Conservation (phyloP, 192 early-diverging fungal genomes). For the Entomortierella lignicola region DNA sequence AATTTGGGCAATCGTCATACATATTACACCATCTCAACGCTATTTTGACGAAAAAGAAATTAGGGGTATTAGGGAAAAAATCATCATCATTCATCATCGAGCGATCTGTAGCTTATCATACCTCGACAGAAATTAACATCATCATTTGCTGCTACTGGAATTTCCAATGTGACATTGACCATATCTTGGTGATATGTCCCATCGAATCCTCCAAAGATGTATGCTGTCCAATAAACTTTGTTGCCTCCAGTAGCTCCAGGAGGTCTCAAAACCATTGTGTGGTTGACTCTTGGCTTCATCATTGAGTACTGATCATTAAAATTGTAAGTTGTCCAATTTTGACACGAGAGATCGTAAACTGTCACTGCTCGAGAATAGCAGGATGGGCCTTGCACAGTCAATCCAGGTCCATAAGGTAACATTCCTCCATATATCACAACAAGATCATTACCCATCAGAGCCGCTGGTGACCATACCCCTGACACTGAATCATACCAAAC, state of each 20-base stretch:
- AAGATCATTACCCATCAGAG: conserved; percentile 29
- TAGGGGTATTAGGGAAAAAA: too few species aligned
- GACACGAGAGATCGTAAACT: conserved; percentile 48
- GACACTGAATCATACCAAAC: conserved; percentile 45
- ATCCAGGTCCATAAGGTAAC: conserved; percentile 33
- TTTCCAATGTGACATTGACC: conserved; percentile 17
- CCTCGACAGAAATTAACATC: conserved; percentile 46
- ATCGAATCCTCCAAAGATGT: conserved; percentile 51
- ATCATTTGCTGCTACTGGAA: background rate
- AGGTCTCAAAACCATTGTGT: conserved; percentile 46
- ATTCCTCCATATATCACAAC: conserved; percentile 51
- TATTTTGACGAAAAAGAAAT: too few species aligned
- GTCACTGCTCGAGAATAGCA: conserved; percentile 30
- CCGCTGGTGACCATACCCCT: conserved; percentile 38
- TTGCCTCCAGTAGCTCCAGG: conserved; percentile 40
- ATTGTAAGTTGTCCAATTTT: conserved; percentile 25
- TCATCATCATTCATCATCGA: too few species aligned
- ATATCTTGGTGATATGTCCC: conserved; percentile 25
- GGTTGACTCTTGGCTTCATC: conserved; percentile 28
- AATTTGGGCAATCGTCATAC: conserved; percentile 51
- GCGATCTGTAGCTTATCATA: too few species aligned
- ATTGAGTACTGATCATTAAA: background rate
- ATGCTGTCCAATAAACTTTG: conserved; percentile 38
- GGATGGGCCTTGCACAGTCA: conserved; percentile 3
- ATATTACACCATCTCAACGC: conserved; percentile 50